Percentiles rank a stretch among this genome's conserved stretches.
These are phyloP conservation scores for Lasiosphaeria ovina DNA, from an alignment of 495 filamentous ascomycete genomes.

Conservation along the genomic window DNA sequence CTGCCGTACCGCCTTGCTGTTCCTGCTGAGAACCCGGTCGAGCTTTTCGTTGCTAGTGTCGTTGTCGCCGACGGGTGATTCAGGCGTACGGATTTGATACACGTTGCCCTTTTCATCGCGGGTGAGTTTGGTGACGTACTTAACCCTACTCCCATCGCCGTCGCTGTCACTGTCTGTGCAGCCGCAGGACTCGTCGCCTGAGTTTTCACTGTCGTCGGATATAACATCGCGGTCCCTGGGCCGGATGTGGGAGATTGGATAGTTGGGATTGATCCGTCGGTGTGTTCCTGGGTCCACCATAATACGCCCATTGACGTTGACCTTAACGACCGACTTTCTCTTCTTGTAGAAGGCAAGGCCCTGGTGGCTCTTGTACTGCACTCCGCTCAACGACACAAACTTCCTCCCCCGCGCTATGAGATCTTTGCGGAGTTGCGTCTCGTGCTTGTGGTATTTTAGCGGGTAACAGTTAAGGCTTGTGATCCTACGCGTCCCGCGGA, in stretches of 20 bases:
- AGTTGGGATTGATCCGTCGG: constrained; percentile 85
- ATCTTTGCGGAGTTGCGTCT: constrained; percentile 58
- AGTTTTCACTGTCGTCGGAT: constrained; percentile 54
- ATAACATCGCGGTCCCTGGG: constrained; percentile 71
- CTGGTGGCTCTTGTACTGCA: constrained; percentile 83
- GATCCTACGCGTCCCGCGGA: constrained; percentile 84
- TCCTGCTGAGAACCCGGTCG: constrained; percentile 58
- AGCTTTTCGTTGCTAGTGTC: constrained; percentile 61
- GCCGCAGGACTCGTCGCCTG: constrained; percentile 53
- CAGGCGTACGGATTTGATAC: constrained; percentile 48
- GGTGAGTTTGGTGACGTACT: constrained; percentile 60
- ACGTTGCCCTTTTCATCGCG: constrained; percentile 61
- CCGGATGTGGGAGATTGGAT: constrained; percentile 75
- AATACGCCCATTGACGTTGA: constrained; percentile 86
- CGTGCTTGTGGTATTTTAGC: constrained; percentile 76
- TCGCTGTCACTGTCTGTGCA: constrained; percentile 39
- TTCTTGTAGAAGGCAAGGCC: constrained; percentile 83
- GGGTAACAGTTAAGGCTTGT: constrained; percentile 76
- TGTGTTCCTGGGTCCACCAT: constrained; percentile 91
- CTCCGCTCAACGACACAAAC: constrained; percentile 75
- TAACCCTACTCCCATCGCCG: constrained; percentile 52
- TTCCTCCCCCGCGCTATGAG: constrained; percentile 84
- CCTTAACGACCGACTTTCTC: constrained; percentile 73
- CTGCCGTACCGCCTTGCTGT: constrained; percentile 23
- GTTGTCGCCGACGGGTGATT: constrained; percentile 49